phyloP scores from a whole-genome alignment of 257 asterid species.

The Paulownia fortunei region DNA sequence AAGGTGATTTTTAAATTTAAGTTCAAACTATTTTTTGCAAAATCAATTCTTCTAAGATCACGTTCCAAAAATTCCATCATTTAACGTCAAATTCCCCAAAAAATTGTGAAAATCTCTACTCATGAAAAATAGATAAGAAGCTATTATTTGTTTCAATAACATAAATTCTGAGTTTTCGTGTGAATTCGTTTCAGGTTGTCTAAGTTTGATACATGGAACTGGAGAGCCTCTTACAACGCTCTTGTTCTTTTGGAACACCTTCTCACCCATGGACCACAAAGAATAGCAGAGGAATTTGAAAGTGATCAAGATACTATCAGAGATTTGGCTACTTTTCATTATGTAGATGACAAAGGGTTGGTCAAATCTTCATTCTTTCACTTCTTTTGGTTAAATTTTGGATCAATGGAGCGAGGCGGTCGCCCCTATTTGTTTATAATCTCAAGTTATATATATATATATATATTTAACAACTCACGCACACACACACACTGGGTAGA shows the following conservation, averaged over 20 bases:
- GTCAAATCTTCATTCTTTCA: constrained; percentile 3
- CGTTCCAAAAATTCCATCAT: neutral
- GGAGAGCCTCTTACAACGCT: constrained; percentile 79
- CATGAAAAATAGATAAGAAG: neutral
- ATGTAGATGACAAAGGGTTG: constrained; percentile 74
- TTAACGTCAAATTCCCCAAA: neutral
- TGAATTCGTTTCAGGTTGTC: constrained; percentile 50
- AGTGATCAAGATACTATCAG: constrained; percentile 51
- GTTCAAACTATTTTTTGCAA: too few relatives aligned
- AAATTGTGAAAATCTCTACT: too few relatives aligned
- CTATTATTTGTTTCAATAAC: neutral
- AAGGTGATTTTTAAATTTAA: too few relatives aligned
- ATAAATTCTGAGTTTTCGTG: neutral
- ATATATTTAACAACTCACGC: too few relatives aligned
- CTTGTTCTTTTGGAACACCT: constrained; percentile 70
- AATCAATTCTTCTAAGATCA: neutral
- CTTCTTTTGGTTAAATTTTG: neutral
- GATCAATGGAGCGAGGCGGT: too few relatives aligned
- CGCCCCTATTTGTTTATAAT: too few relatives aligned
- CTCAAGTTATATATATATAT: too few relatives aligned
- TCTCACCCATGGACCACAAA: constrained; percentile 80
- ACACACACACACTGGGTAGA: too few relatives aligned
- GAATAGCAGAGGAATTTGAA: constrained; percentile 81
- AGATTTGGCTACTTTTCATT: constrained; percentile 60
- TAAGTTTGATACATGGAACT: constrained; percentile 61